Conservation (phyloP, 305 asterid species). For the Solanum chacoense region DNA sequence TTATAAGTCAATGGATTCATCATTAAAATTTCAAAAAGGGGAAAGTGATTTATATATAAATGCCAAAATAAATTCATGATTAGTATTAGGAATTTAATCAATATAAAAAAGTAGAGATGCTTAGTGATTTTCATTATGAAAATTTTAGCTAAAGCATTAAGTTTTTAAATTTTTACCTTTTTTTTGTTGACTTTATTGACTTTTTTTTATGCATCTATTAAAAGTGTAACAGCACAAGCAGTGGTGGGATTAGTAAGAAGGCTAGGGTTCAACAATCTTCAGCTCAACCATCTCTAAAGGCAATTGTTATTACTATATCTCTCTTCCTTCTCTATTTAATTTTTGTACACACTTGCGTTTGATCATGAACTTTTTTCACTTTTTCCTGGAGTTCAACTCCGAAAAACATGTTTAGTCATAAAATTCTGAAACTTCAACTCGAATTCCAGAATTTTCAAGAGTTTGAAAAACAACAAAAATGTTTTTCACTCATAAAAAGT, state of each 20-base stretch:
- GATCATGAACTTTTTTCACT: neutral
- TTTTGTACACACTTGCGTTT: neutral
- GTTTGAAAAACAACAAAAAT: neutral
- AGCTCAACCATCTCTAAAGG: constrained; percentile 36
- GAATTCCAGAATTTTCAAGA: neutral
- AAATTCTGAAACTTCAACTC: neutral
- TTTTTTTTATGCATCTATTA: neutral
- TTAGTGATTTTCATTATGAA: neutral
- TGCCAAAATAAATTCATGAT: neutral
- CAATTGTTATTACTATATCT: neutral
- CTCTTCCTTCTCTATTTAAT: neutral
- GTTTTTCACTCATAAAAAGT: neutral
- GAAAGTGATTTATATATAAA: neutral
- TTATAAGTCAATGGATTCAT: neutral
- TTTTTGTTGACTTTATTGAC: neutral
- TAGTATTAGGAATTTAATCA: neutral
- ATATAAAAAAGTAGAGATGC: neutral
- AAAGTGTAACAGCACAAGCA: constrained; percentile 30
- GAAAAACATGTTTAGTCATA: neutral
- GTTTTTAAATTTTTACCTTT: neutral
- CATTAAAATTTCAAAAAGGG: neutral
- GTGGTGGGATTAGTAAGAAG: constrained; percentile 29
- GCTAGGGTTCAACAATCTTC: constrained; percentile 37
- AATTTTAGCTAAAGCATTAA: neutral
- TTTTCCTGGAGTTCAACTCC: neutral